Evolutionary conservation across 805 yeast genomes (phyloP).

Genomic region (Tetrapisispora fleetii): DNA sequence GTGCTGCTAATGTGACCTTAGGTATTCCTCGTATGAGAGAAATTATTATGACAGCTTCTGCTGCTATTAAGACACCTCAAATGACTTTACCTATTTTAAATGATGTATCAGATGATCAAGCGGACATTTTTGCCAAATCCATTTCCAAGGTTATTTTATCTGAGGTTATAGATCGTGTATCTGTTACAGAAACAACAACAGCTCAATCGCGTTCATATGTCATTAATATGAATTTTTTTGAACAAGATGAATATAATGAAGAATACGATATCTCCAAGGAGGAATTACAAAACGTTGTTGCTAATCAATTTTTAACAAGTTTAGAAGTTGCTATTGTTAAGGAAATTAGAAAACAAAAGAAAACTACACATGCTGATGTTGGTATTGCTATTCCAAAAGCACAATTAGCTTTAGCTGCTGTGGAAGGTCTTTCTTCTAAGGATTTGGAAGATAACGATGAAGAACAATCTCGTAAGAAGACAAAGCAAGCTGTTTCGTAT

Average conservation of each 20-base stretch:
- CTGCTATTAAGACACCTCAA: slow-evolving; percentile 95
- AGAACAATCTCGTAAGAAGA: slow-evolving; percentile 48
- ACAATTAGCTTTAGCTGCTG: slow-evolving; percentile 36
- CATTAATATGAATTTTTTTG: slow-evolving; percentile 66
- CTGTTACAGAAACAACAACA: slow-evolving; percentile 75
- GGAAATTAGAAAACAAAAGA: slow-evolving; percentile 74
- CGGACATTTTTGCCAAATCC: slow-evolving; percentile 87
- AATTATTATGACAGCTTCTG: slow-evolving; percentile 97
- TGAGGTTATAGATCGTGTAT: slow-evolving; percentile 77
- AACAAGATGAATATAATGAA: slow-evolving; percentile 62
- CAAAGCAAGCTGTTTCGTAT: slow-evolving; percentile 82
- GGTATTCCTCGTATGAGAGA: slow-evolving; percentile 99
- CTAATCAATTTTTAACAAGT: slow-evolving; percentile 51
- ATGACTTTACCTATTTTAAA: slow-evolving; percentile 82
- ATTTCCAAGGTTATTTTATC: slow-evolving; percentile 77
- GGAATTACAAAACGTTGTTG: slow-evolving; percentile 62
- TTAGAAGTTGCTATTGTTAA: slow-evolving; percentile 67
- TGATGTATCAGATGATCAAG: slow-evolving; percentile 76
- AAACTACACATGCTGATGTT: slow-evolving; percentile 47
- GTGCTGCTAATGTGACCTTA: slow-evolving; percentile 98
- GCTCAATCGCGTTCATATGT: slow-evolving; percentile 58
- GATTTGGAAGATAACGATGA: slow-evolving; percentile 41
- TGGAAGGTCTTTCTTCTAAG: slow-evolving; percentile 26
- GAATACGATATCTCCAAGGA: slow-evolving; percentile 84
- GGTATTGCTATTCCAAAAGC: slow-evolving; percentile 62